Percentiles rank a stretch among this genome's conserved stretches.
Conservation (phyloP, 2,329 filamentous ascomycete genomes). For the Chaetoscypha palmicola region DNA sequence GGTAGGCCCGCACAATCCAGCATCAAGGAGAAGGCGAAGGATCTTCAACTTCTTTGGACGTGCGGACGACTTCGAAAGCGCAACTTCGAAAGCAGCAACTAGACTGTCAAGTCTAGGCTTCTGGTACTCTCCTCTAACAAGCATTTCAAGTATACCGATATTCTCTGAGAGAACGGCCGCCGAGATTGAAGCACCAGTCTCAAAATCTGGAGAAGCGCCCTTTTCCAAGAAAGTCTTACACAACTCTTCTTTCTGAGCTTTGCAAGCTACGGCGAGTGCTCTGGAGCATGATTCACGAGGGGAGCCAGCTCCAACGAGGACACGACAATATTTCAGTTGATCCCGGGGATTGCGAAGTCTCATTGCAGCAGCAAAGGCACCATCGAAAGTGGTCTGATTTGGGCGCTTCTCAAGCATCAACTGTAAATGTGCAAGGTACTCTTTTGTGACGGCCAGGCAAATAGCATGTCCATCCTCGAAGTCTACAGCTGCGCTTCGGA, state of each 20-base stretch:
- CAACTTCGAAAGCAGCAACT: conserved; percentile 5
- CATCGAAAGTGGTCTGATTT: conserved; percentile 6
- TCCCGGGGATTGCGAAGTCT: conserved; percentile 3
- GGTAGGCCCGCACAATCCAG: conserved; percentile 5
- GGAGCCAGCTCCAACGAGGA: conserved; percentile 2
- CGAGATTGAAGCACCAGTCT: conserved; percentile 4
- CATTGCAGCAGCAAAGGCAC: conserved; percentile 6
- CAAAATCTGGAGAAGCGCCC: conserved; percentile 4
- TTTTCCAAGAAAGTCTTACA: conserved; percentile 8
- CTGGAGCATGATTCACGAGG: conserved; percentile 2
- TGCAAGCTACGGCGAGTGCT: conserved; percentile 4
- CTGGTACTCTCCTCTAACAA: conserved; percentile 2
- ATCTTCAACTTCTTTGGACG: conserved; percentile 3
- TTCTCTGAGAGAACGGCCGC: conserved; percentile 7
- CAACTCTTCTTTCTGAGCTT: conserved; percentile 3
- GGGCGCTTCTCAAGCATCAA: conserved; percentile 6
- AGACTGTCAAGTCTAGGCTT: conserved; percentile 4
- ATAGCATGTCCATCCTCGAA: conserved; percentile 7
- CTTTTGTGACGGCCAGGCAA: conserved; percentile 3
- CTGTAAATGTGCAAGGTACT: background rate
- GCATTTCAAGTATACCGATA: conserved; percentile 5
- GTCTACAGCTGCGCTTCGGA: conserved; percentile 6
- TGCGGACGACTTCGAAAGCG: conserved; percentile 1
- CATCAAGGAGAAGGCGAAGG: conserved; percentile 7
- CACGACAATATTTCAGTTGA: conserved; percentile 8